phyloP scores from a whole-genome alignment of 176 grass and related monocot genomes.

The Triticum dicoccoides region DNA sequence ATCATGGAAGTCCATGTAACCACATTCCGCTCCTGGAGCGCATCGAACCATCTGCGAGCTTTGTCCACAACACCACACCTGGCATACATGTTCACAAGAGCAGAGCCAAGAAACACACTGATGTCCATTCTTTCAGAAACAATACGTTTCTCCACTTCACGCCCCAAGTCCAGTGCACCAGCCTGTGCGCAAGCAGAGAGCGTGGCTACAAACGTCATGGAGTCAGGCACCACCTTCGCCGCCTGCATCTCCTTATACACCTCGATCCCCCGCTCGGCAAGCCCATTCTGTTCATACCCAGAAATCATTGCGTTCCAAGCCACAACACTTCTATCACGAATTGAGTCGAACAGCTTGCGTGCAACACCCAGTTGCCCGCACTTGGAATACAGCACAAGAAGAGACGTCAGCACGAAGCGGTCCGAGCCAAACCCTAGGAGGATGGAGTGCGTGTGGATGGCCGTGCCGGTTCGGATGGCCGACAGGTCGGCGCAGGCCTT shows the following conservation, averaged over 20 bases:
- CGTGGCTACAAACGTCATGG: constrained; percentile 52
- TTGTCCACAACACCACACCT: constrained; percentile 66
- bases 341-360: constrained; percentile 67
- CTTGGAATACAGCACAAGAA: constrained; percentile 50
- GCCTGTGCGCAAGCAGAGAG: constrained; percentile 72
- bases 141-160: constrained; percentile 53
- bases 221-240: constrained; percentile 50
- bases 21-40: constrained; percentile 46
- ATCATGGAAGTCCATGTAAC: constrained; percentile 81
- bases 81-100: constrained; percentile 80
- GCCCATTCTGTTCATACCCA: constrained; percentile 70
- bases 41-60: constrained; percentile 59
- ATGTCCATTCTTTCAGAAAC: constrained; percentile 41
- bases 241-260: constrained; percentile 61
- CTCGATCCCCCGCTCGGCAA: constrained; percentile 41
- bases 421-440: constrained; percentile 46
- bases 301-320: constrained; percentile 89
- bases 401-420: constrained; percentile 42
- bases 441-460: constrained; percentile 38
- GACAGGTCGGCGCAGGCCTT: constrained; percentile 64
- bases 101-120: constrained; percentile 61
- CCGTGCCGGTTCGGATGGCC: constrained; percentile 27
- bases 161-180: constrained; percentile 61
- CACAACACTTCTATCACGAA: constrained; percentile 49
- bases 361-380: constrained; percentile 36